These are phyloP conservation scores for Carex parvula DNA, from an alignment of 176 grass and related monocot genomes.

Conservation along the genomic window DNA sequence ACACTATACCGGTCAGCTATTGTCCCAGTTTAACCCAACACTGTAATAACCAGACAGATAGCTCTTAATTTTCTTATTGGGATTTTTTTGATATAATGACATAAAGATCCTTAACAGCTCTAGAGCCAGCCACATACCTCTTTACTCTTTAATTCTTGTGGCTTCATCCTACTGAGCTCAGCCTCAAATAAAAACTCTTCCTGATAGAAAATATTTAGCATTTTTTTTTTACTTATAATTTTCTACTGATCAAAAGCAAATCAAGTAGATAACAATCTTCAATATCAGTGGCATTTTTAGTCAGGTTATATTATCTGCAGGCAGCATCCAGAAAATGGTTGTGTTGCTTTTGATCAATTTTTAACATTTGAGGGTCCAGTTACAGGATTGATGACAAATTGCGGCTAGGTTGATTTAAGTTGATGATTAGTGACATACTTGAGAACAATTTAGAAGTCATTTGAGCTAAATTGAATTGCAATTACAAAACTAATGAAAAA, in stretches of 20 bases:
- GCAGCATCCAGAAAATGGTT: neutral
- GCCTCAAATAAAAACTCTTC: conserved; percentile 98
- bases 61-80: neutral
- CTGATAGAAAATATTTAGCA: conserved; percentile 36
- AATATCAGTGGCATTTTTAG: neutral
- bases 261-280: neutral
- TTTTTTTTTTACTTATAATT: neutral
- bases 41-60: neutral
- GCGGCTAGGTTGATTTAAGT: neutral
- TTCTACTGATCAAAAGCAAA: neutral
- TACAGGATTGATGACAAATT: neutral
- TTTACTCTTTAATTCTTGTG: conserved; percentile 85
- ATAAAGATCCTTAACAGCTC: conserved; percentile 2
- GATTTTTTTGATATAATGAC: neutral
- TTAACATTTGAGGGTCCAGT: neutral
- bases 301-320: neutral
- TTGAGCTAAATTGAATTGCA: neutral
- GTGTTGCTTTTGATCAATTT: conserved; percentile 1
- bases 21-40: neutral
- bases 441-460: neutral
- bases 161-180: conserved; percentile 76
- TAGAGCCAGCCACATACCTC: conserved; percentile 49
- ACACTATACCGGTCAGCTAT: neutral
- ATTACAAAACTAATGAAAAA: neutral
- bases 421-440: neutral